Conservation (phyloP, 495 filamentous ascomycete species). For the Neurospora discreta region DNA sequence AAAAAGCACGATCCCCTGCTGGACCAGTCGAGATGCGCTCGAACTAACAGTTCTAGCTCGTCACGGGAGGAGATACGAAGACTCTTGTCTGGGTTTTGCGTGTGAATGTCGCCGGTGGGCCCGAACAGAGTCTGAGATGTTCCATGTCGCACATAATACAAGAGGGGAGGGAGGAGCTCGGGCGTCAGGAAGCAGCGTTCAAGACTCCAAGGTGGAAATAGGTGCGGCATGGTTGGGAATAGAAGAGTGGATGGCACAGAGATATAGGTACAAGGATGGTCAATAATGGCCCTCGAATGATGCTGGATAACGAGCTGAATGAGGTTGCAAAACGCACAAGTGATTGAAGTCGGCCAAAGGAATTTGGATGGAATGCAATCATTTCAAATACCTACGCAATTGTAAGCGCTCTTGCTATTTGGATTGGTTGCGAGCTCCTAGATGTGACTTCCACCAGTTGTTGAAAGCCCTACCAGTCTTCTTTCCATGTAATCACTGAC, state of each 20-base stretch:
- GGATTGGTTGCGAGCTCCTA: neutral
- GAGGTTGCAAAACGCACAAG: neutral
- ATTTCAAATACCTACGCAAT: neutral
- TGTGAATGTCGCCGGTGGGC: neutral
- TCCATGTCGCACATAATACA: neutral
- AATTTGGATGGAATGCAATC: neutral
- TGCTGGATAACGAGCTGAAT: neutral
- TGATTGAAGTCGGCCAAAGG: neutral
- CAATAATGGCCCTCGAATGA: neutral
- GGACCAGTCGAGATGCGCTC: neutral
- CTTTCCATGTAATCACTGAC: neutral
- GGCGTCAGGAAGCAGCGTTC: neutral
- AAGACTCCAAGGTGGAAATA: neutral
- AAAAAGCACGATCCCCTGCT: neutral
- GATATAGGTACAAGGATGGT: neutral
- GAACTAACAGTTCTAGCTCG: neutral
- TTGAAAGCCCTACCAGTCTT: neutral
- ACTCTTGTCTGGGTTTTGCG: neutral
- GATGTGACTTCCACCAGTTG: neutral
- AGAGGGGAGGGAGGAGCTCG: neutral
- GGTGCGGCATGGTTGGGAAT: neutral
- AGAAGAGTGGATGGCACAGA: neutral
- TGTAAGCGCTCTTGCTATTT: neutral
- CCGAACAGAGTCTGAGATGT: neutral
- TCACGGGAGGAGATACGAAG: neutral